A percentile compares a stretch with the other conserved stretches of the same genome.
Conservation (phyloP, 1,139 yeast species). For the Candida sp. region DNA sequence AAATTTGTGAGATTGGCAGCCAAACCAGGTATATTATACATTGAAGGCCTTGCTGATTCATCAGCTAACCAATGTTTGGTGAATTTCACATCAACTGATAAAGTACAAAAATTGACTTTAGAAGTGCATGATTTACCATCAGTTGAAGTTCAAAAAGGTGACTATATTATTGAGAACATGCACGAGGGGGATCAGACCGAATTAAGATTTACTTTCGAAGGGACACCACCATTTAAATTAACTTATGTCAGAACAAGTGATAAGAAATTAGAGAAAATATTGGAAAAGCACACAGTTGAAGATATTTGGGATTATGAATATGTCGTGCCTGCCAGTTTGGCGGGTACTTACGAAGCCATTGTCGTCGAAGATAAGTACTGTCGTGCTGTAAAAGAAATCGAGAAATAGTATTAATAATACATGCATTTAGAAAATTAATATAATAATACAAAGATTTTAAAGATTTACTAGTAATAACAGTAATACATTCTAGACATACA, state of each 20-base stretch:
- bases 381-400: slow-evolving; percentile 37
- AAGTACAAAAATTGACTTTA: slow-evolving; percentile 43
- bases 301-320: slow-evolving; percentile 70
- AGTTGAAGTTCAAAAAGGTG: slow-evolving; percentile 86
- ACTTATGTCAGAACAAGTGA: slow-evolving; percentile 47
- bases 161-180: slow-evolving; percentile 66
- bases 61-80: slow-evolving; percentile 70
- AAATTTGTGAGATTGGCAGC: slow-evolving; percentile 71
- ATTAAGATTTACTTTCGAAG: slow-evolving; percentile 62
- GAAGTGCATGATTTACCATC: slow-evolving; percentile 81
- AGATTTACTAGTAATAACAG: no score
- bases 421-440: not conserved
- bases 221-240: slow-evolving; percentile 70
- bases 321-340: slow-evolving; percentile 72
- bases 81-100: slow-evolving; percentile 43
- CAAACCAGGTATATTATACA: slow-evolving; percentile 67
- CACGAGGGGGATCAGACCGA: slow-evolving; percentile 90
- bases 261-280: not conserved
- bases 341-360: slow-evolving; percentile 92
- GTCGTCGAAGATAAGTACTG: slow-evolving; percentile 84
- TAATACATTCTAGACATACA: no score
- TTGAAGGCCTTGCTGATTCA: slow-evolving; percentile 73
- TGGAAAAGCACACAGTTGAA: slow-evolving; percentile 70
- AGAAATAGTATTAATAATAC: not conserved
- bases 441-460: no score